phyloP scores from a whole-genome alignment of 768 basidiomycete genomes.

The Cyathus striatus region DNA sequence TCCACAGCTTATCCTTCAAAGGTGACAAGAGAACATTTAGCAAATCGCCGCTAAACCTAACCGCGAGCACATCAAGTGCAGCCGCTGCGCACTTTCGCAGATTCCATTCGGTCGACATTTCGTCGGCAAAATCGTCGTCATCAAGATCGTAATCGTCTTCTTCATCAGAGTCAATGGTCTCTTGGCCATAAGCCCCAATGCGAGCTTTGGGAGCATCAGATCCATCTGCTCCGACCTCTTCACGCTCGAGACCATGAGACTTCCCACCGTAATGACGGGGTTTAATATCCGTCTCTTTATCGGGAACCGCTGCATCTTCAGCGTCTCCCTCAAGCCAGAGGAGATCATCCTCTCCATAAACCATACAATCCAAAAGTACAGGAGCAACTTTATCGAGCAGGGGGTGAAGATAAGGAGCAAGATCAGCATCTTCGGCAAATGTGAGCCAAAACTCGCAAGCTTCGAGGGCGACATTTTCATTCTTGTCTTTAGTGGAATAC shows the following conservation, averaged over 20 bases:
- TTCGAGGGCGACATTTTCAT: slow-evolving; percentile 94
- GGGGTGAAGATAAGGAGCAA: slow-evolving; percentile 80
- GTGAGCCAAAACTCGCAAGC: slow-evolving; percentile 99
- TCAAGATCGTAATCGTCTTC: slow-evolving; percentile 86
- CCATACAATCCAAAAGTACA: slow-evolving; percentile 94
- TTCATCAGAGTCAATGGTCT: slow-evolving; percentile 78
- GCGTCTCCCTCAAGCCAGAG: slow-evolving; percentile 90
- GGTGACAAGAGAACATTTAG: slow-evolving; percentile 84
- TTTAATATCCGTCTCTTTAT: slow-evolving; percentile 95
- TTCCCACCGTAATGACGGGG: slow-evolving; percentile 89
- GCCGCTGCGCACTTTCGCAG: slow-evolving; percentile 97
- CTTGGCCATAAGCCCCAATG: slow-evolving; percentile 72
- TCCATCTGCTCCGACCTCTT: slow-evolving; percentile 48
- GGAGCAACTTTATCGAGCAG: slow-evolving; percentile 90
- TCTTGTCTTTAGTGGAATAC: slow-evolving; percentile 95
- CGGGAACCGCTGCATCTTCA: slow-evolving; percentile 86
- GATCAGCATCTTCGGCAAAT: slow-evolving; percentile 91
- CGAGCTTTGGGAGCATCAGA: slow-evolving; percentile 32
- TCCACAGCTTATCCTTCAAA: slow-evolving; percentile 92
- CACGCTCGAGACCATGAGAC: slow-evolving; percentile 80
- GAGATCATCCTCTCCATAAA: slow-evolving; percentile 95
- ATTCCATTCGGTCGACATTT: slow-evolving; percentile 98
- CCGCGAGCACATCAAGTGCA: slow-evolving; percentile 93
- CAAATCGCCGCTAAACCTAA: slow-evolving; percentile 86
- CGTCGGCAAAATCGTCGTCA: slow-evolving; percentile 92